These are phyloP conservation scores for Straminergon stramineum DNA, from an alignment of 225 moss, liverwort and hornwort genomes.

Conservation along the genomic window DNA sequence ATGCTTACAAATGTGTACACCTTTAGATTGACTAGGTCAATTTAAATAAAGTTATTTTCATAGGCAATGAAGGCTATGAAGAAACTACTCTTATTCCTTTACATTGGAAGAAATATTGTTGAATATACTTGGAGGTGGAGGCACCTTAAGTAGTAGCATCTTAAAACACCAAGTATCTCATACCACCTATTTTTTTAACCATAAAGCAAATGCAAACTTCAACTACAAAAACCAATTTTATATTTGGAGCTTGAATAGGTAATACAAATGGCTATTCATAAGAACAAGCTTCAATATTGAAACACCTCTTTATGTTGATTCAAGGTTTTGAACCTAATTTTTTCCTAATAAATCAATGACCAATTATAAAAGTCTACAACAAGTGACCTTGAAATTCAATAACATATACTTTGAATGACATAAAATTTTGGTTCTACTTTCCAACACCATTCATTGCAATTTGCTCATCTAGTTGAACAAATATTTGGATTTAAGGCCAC, in stretches of 20 bases:
- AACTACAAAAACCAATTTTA: background rate
- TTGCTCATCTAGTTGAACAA: background rate
- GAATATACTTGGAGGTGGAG: background rate
- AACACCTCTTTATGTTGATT: background rate
- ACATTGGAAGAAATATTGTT: accelerated
- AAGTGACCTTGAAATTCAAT: background rate
- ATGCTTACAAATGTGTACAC: accelerated
- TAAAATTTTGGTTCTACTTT: background rate
- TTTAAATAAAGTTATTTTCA: accelerated
- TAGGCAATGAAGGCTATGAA: accelerated
- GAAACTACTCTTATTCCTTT: background rate
- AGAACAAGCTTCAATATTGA: background rate
- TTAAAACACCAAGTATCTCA: background rate
- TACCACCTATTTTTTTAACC: no score
- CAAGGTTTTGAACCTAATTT: background rate
- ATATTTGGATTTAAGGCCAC: background rate
- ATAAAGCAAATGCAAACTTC: background rate
- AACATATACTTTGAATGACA: no score
- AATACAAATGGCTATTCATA: background rate
- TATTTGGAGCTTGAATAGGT: accelerated
- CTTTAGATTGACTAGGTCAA: accelerated
- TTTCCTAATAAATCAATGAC: background rate
- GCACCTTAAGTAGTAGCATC: no score
- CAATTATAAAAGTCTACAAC: no score
- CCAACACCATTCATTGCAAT: background rate